Base-by-base conservation (phyloP, 495 filamentous ascomycete species). In the Amphirosellinia nigrospora region DNA sequence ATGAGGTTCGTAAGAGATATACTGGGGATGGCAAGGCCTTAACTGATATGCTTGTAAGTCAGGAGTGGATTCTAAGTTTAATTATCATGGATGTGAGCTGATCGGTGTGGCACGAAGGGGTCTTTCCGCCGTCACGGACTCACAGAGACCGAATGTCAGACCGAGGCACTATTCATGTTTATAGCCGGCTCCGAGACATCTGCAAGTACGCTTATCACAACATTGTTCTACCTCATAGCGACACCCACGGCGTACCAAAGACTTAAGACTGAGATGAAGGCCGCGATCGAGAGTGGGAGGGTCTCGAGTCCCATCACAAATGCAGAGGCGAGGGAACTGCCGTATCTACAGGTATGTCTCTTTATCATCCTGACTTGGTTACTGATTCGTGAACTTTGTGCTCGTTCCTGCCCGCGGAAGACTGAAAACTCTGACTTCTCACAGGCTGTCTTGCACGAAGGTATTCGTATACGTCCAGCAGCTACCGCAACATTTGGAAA, bases 111-210 rank as follows among this genome's bases (percentile, higher is more conserved):
- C 11, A 21, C 38, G n/a, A 41, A 75, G 50, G 75, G 66, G 13
- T 77, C 75, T 7, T 77, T 75, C 45, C 53, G 71, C 36, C 63
- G 70, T 26, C 71, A 71, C 30, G 71, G 75, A 7, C 70, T 77
- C n/a, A 72, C 63, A 2, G 62, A 72, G 48, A 23, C 60, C 1
- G 70, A 74, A 21, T 72, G 73, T 4, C 68, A 76, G 41, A 67
- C 78, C 10, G 74, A 82, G 23, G 77, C 78, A 36, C 36, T 83
- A 3, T 72, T 85, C 39, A 79, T 83, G 73, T 81, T 83, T 55
- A 80, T 90, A 11, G 89, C 89, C 3, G 89, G 88, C n/a, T 86
- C 88, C 9, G 90, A 93, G 69, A 90, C 90, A 13, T 88, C 86
- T 0, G 86, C 87, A 0, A 87, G 85, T 1, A 80, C 85, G 10